Conservation (phyloP, 192 early-diverging fungal genomes). For the Coemansia sp. region DNA sequence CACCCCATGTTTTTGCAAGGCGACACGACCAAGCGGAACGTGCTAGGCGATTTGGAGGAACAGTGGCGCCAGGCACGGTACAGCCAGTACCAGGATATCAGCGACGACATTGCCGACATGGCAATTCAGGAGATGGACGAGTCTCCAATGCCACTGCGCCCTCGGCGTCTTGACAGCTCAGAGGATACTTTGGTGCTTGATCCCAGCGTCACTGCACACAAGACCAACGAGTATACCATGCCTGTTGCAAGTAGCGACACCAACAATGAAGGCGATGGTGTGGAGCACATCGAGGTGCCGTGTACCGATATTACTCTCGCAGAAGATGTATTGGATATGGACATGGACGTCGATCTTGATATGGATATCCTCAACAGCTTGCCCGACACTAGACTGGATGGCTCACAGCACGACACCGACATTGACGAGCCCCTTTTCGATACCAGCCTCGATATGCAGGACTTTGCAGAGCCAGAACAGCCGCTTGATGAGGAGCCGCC, state of each 20-base stretch:
- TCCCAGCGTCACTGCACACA: not conserved
- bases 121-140: constrained; percentile 42
- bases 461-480: not conserved
- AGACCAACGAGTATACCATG: not conserved
- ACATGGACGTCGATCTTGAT: constrained; percentile 39
- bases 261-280: not conserved
- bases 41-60: constrained; percentile 39
- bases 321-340: constrained; percentile 39
- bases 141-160: constrained; percentile 29
- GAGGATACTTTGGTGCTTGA: constrained; percentile 2
- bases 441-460: not conserved
- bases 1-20: constrained; percentile 39
- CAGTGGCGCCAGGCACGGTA: constrained; percentile 40
- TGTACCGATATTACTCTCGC: constrained; percentile 26
- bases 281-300: not conserved
- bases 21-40: constrained; percentile 21
- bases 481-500: not conserved
- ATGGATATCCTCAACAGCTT: constrained; percentile 13
- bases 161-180: not conserved
- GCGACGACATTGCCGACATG: constrained; percentile 25
- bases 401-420: not conserved
- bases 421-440: constrained; percentile 2
- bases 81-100: constrained; percentile 20
- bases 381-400: constrained; percentile 3
- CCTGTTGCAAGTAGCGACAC: not conserved